Percentiles rank a stretch among this genome's conserved stretches.
These are phyloP conservation scores for Dimocarpus longan DNA, from an alignment of 345 rosid species.

Conservation along the genomic window DNA sequence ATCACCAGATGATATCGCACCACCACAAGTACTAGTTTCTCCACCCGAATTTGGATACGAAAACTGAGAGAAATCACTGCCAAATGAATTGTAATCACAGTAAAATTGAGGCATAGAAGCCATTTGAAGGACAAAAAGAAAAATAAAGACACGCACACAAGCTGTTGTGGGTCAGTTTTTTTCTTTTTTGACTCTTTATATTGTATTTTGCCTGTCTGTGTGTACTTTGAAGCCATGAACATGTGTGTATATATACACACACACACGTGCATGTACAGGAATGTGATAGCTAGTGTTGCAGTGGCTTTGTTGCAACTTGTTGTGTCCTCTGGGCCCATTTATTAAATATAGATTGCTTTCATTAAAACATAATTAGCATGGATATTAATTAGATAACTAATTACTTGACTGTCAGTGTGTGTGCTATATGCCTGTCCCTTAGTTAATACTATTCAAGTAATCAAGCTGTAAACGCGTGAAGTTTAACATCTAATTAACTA, in stretches of 20 bases:
- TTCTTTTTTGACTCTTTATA: no score
- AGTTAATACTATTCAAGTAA: no score
- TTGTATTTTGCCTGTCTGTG: background rate
- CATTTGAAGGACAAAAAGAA: conserved; percentile 30
- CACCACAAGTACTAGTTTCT: background rate
- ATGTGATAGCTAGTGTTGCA: conserved; percentile 3
- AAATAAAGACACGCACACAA: background rate
- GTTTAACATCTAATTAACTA: background rate
- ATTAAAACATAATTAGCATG: conserved; percentile 13
- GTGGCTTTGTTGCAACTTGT: conserved; percentile 19
- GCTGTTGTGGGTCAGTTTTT: background rate
- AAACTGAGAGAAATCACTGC: conserved; percentile 40
- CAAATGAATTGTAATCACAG: conserved; percentile 39
- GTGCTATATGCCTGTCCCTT: background rate
- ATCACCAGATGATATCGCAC: conserved; percentile 9
- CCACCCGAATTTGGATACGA: conserved; percentile 17
- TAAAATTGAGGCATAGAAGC: conserved; percentile 54
- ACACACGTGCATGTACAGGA: background rate
- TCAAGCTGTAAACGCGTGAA: conserved; percentile 30
- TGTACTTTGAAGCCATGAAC: conserved; percentile 14
- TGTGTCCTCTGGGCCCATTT: background rate
- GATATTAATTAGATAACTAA: background rate
- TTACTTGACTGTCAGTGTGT: conserved; percentile 15
- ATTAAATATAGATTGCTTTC: background rate
- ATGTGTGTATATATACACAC: background rate